A percentile compares a stretch with the other conserved stretches of the same genome.
phyloP scores from a whole-genome alignment of 2,329 filamentous ascomycete species.

The Ascochyta viciae-villosae region DNA sequence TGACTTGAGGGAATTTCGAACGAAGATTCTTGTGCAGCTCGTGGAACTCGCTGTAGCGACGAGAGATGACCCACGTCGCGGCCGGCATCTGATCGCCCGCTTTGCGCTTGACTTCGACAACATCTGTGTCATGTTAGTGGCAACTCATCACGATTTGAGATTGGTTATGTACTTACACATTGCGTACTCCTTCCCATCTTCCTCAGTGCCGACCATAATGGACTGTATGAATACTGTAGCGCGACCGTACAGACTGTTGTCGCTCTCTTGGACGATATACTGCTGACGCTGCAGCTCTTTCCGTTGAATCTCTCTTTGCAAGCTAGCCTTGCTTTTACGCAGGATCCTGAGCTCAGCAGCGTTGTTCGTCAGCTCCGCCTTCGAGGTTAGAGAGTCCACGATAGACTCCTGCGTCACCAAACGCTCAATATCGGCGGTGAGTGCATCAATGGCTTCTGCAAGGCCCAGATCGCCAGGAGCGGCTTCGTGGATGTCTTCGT shows the following conservation, averaged over 20 bases:
- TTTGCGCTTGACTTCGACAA: constrained; percentile 87
- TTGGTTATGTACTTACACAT: constrained; percentile 63
- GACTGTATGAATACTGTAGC: constrained; percentile 90
- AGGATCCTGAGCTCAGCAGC: constrained; percentile 90
- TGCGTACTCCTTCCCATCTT: constrained; percentile 91
- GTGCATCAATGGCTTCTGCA: constrained; percentile 85
- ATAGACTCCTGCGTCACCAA: constrained; percentile 87
- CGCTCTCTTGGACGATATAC: constrained; percentile 96
- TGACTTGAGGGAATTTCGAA: constrained; percentile 83
- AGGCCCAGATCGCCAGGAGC: constrained; percentile 92
- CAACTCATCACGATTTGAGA: not conserved
- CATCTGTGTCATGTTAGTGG: constrained; percentile 57
- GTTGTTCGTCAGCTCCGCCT: constrained; percentile 97
- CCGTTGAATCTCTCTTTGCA: constrained; percentile 88
- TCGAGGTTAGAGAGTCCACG: constrained; percentile 87
- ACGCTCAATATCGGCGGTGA: constrained; percentile 92
- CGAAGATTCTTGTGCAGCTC: constrained; percentile 91
- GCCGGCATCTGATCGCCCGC: constrained; percentile 96
- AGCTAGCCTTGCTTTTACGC: constrained; percentile 89
- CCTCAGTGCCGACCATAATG: constrained; percentile 89
- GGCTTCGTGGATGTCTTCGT: constrained; percentile 89
- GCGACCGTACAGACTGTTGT: constrained; percentile 94
- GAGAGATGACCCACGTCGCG: constrained; percentile 91
- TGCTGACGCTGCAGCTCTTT: constrained; percentile 97
- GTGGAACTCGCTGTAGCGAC: constrained; percentile 95